phyloP scores from a whole-genome alignment of 805 yeast genomes.

The Saccharomycopsis sp. region DNA sequence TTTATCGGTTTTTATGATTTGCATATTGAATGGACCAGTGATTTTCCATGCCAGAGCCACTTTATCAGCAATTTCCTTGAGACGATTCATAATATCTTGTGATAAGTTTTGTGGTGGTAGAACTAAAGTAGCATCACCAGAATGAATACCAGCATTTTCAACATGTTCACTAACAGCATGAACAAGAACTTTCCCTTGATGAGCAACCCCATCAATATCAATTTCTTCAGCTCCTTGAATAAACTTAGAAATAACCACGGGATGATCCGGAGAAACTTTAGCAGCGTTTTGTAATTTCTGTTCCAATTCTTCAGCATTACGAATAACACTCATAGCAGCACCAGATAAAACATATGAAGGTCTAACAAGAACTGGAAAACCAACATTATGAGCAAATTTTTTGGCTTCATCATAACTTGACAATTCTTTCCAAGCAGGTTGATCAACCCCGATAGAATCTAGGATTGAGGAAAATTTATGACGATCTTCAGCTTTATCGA shows the following conservation, averaged over 20 bases:
- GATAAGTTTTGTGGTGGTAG: slow-evolving; percentile 83
- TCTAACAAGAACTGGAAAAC: slow-evolving; percentile 93
- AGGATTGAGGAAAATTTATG: slow-evolving; percentile 92
- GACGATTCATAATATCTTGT: slow-evolving; percentile 53
- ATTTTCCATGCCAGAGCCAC: slow-evolving; percentile 92
- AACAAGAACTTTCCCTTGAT: slow-evolving; percentile 76
- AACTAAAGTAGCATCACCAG: slow-evolving; percentile 95
- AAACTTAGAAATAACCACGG: slow-evolving; percentile 94
- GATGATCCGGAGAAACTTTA: slow-evolving; percentile 89
- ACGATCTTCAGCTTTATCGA: slow-evolving; percentile 97
- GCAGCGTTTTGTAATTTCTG: slow-evolving; percentile 79
- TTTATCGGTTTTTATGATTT: slow-evolving; percentile 71
- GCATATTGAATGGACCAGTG: slow-evolving; percentile 98
- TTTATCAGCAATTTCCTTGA: slow-evolving; percentile 83
- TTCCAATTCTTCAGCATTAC: slow-evolving; percentile 68
- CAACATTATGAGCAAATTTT: slow-evolving; percentile 72
- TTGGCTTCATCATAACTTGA: slow-evolving; percentile 80
- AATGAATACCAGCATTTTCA: slow-evolving; percentile 97
- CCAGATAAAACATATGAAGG: slow-evolving; percentile 97
- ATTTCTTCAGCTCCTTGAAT: slow-evolving; percentile 95
- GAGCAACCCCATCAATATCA: slow-evolving; percentile 94
- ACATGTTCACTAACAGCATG: slow-evolving; percentile 97
- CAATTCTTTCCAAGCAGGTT: slow-evolving; percentile 96
- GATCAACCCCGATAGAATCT: slow-evolving; percentile 89
- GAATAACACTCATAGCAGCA: slow-evolving; percentile 96